Evolutionary conservation across 148 eudicot genomes (phyloP), one percentile per base, ranked within the genome.

Genomic region (Hydrangea macrophylla): DNA sequence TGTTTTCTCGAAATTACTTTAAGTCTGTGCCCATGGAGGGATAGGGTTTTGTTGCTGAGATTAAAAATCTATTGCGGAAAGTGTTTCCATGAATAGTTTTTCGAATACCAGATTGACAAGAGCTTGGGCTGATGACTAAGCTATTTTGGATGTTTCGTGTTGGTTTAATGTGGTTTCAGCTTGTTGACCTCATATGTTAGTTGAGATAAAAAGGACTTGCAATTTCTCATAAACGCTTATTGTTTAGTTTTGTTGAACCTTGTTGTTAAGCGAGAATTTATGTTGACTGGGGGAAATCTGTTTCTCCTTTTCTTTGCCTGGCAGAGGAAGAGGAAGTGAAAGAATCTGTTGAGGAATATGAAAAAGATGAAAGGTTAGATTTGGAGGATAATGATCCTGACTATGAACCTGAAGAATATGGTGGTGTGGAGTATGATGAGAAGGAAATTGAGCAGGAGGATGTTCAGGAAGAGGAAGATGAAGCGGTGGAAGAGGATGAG

Each of bases 331-430:
- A 80, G 36, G 83, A 85, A 81, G 84, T 75, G 62, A 94, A 90
- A 80, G 96, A 86, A 69, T 45, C 86, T 51, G 82, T 83, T 42
- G 96, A 90, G 77, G 96, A 94, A 65, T 84, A 81, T 79, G 98
- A 88, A 76, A 90, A 73, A 73, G 96, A 75, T 75, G 99, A 94
- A 73, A 75, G 90, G 71, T 78, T 94, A 74, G 97, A 94, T 73
- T 88, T 94, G 74, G 99, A 90, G 87, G 99, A 94, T 80, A 83
- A 94, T 76, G 99, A 94, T 27, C 90, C 92, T 62, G 99, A 90
- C 60, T 90, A 80, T 80, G 99, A 94, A 74, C 89, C 91, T 40
- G 99, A 94, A 80, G 99, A 87, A 69, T 83, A 88, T 76, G 92
- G 70, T 65, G 85, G 82, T 75, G 80, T 76, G 44, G 92, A 88